phyloP scores from a whole-genome alignment of 179 eudicot genomes.

The Beta macrorhiza region DNA sequence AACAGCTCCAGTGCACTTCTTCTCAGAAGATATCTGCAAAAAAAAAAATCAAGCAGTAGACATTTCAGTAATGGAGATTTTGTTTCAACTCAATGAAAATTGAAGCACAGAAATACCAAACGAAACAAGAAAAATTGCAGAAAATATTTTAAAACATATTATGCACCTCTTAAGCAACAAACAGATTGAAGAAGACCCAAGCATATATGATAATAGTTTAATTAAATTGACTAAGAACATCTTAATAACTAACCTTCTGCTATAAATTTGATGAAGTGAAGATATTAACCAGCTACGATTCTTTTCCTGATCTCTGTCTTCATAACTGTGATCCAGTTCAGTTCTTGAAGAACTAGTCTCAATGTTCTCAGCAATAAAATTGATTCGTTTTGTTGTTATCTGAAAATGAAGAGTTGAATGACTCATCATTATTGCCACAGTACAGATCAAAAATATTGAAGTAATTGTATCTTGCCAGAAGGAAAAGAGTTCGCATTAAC shows the following conservation, averaged over 20 bases:
- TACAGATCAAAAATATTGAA: background rate
- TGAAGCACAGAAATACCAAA: background rate
- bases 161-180: background rate
- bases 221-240: constrained; percentile 12
- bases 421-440: background rate
- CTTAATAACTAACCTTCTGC: constrained; percentile 75
- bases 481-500: background rate
- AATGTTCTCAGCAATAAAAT: constrained; percentile 73
- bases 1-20: constrained; percentile 96
- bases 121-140: background rate
- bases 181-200: background rate
- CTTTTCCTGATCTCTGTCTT: constrained; percentile 56
- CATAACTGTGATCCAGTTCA: constrained; percentile 45
- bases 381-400: constrained; percentile 86
- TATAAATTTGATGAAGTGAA: constrained; percentile 94
- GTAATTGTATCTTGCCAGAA: background rate
- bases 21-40: constrained; percentile 94
- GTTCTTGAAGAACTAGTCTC: constrained; percentile 47
- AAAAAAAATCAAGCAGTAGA: constrained; percentile 17
- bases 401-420: constrained; percentile 26
- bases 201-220: constrained; percentile 5
- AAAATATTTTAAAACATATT: background rate
- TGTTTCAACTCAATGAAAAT: background rate
- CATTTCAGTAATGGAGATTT: constrained; percentile 14
- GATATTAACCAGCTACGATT: constrained; percentile 86